These are phyloP conservation scores for Pichia sp. DNA, from an alignment of 1,139 yeast genomes.

Conservation along the genomic window DNA sequence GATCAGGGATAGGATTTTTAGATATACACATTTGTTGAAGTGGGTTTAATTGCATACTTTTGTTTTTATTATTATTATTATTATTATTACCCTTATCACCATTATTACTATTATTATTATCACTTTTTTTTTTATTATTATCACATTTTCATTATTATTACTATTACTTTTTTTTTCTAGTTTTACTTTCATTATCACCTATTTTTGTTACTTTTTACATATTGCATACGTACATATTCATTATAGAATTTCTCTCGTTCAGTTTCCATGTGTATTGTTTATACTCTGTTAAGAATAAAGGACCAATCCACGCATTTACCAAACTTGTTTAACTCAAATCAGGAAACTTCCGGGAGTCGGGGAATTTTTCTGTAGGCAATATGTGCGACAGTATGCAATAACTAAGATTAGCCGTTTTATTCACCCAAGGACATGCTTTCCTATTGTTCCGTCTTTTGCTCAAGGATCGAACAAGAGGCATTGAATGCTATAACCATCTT, in stretches of 20 bases:
- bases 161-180: background rate
- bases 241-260: background rate
- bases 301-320: background rate
- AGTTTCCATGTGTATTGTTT: background rate
- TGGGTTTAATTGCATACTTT: background rate
- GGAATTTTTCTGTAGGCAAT: background rate
- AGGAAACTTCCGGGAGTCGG: background rate
- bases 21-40: background rate
- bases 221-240: conserved; percentile 1
- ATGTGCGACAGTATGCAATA: background rate
- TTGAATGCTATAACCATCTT: background rate
- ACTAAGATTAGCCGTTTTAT: background rate
- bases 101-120: background rate
- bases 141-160: background rate
- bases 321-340: background rate
- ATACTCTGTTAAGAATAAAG: background rate
- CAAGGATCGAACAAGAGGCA: too few relatives aligned
- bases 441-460: background rate
- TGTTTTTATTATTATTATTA: background rate
- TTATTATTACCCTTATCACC: background rate
- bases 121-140: background rate
- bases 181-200: background rate
- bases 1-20: background rate
- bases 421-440: background rate
- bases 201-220: conserved; percentile 1